Conservation (phyloP, 2,329 filamentous ascomycete genomes). For the Gyromitra esculenta region DNA sequence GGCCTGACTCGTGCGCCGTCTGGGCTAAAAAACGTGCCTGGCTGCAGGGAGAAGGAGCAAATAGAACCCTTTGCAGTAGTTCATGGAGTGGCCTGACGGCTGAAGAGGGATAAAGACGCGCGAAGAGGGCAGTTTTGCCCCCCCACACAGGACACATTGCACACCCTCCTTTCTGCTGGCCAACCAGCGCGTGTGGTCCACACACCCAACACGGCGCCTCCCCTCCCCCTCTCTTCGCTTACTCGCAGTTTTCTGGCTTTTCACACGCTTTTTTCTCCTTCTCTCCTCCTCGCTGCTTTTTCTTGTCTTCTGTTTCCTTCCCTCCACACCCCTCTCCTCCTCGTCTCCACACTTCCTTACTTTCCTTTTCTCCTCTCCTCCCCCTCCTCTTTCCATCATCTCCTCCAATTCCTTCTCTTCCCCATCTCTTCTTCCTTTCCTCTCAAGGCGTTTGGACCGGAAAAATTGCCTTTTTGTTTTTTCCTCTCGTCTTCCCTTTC, state of each 20-base stretch:
- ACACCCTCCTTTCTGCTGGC: conserved; percentile 33
- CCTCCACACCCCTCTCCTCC: conserved; percentile 31
- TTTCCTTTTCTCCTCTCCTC: conserved; percentile 47
- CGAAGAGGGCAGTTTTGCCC: conserved; percentile 37
- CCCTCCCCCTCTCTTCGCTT: conserved; percentile 81
- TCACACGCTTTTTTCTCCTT: conserved; percentile 5
- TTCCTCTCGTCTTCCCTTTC: conserved; percentile 55
- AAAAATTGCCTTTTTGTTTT: conserved; percentile 55
- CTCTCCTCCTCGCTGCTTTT: conserved; percentile 40
- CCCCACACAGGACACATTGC: conserved; percentile 52
- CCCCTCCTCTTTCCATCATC: conserved; percentile 42
- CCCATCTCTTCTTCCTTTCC: conserved; percentile 52
- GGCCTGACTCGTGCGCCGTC: neutral
- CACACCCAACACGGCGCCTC: conserved; percentile 72
- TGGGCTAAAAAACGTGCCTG: conserved; percentile 25
- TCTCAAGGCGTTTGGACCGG: conserved; percentile 51
- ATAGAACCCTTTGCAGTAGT: conserved; percentile 41
- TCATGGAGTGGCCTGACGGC: conserved; percentile 43
- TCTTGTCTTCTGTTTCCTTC: conserved; percentile 38
- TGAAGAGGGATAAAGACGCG: conserved; percentile 47
- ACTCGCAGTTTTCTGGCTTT: conserved; percentile 35
- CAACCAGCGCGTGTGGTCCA: conserved; percentile 43
- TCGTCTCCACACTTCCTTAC: conserved; percentile 45
- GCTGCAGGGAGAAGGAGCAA: conserved; percentile 43
- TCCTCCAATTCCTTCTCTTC: conserved; percentile 40